These are phyloP conservation scores for Fraxinus floribunda DNA, from an alignment of 305 asterid species.

Conservation along the genomic window DNA sequence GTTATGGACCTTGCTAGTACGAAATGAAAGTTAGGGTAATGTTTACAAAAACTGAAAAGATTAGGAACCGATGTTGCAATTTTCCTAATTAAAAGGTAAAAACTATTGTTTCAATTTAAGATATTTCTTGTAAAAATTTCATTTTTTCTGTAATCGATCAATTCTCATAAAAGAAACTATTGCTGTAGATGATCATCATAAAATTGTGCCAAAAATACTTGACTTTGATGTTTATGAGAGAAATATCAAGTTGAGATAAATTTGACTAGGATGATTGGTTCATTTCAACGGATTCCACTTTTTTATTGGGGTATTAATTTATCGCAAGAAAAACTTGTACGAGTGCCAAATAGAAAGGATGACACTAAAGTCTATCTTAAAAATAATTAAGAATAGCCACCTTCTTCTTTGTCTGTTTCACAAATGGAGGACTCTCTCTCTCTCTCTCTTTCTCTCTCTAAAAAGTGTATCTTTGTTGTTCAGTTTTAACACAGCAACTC, in stretches of 20 bases:
- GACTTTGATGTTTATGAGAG: constrained; percentile 16
- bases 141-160: background rate
- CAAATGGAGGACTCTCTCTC: background rate
- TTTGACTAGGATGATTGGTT: background rate
- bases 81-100: background rate
- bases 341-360: background rate
- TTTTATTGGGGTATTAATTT: background rate
- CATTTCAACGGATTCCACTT: background rate
- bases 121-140: background rate
- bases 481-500: constrained; percentile 9
- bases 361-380: constrained; percentile 1
- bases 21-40: too few species aligned
- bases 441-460: constrained; percentile 21
- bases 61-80: too few species aligned
- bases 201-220: constrained; percentile 1
- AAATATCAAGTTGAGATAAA: background rate
- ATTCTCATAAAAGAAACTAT: background rate
- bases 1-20: too few species aligned
- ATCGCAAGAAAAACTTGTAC: constrained; percentile 8
- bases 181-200: background rate
- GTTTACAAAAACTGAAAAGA: too few species aligned
- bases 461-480: constrained; percentile 34
- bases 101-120: background rate
- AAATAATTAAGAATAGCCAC: constrained; percentile 23
- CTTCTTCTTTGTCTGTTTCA: constrained; percentile 36